phyloP scores from a whole-genome alignment of 441 rosid species.

The Bruguiera hainesii region DNA sequence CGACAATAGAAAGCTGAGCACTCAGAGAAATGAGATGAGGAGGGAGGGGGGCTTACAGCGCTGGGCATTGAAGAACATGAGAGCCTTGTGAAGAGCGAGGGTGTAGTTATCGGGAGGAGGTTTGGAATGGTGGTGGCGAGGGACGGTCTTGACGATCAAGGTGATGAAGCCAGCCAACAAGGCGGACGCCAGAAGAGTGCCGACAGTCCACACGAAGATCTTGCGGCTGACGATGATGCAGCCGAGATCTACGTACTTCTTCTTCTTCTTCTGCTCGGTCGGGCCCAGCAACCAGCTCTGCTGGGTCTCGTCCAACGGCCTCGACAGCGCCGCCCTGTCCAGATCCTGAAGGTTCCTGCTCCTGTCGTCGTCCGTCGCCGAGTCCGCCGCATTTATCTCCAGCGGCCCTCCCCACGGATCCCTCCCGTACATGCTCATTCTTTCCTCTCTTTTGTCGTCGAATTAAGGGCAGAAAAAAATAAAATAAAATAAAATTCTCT shows the following conservation, averaged over 20 bases:
- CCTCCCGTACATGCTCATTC: slow-evolving; percentile 73
- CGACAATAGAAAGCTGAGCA: too few relatives aligned
- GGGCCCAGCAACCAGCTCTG: slow-evolving; percentile 98
- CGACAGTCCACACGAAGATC: slow-evolving; percentile 90
- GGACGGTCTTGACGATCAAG: slow-evolving; percentile 58
- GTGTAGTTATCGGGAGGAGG: slow-evolving; percentile 71
- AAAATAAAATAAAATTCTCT: too few relatives aligned
- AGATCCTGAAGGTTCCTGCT: slow-evolving; percentile 80
- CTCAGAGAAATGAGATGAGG: neutral
- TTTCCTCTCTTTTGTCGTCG: neutral
- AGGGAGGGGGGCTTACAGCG: slow-evolving; percentile 36
- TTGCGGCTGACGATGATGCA: slow-evolving; percentile 89
- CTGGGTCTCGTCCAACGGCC: slow-evolving; percentile 85
- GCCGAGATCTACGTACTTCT: slow-evolving; percentile 89
- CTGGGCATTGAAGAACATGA: slow-evolving; percentile 92
- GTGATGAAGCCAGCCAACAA: slow-evolving; percentile 64
- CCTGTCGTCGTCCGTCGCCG: slow-evolving; percentile 96
- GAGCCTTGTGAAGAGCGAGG: slow-evolving; percentile 70
- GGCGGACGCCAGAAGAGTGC: slow-evolving; percentile 43
- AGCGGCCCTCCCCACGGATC: slow-evolving; percentile 99
- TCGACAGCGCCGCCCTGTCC: slow-evolving; percentile 70
- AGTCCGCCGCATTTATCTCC: slow-evolving; percentile 88
- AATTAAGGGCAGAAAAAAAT: too few relatives aligned
- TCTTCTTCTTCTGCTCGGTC: slow-evolving; percentile 82
- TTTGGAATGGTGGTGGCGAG: slow-evolving; percentile 51